phyloP scores from a whole-genome alignment of 345 rosid species.

The Brassica nigra region DNA sequence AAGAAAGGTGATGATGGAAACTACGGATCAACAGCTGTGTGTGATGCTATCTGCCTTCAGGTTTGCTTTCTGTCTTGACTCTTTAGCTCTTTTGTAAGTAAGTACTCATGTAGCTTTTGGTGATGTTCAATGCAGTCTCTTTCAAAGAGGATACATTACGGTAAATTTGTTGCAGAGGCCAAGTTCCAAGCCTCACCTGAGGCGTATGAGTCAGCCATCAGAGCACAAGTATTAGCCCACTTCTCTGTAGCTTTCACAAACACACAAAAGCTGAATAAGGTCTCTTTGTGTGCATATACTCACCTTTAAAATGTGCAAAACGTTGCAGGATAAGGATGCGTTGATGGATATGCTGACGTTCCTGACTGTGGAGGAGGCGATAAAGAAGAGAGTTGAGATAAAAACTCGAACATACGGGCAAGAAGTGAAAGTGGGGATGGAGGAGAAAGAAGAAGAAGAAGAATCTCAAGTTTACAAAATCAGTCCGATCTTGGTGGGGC shows the following conservation, averaged over 20 bases:
- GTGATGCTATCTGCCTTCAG: slow-evolving; percentile 89
- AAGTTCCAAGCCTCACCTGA: slow-evolving; percentile 74
- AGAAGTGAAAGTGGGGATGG: slow-evolving; percentile 41
- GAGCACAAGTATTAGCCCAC: slow-evolving; percentile 48
- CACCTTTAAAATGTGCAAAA: background rate
- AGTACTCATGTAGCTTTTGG: background rate
- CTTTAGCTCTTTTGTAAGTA: background rate
- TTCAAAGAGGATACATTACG: slow-evolving; percentile 93
- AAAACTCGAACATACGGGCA: slow-evolving; percentile 66
- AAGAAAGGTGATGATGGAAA: slow-evolving; percentile 92
- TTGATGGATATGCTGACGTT: slow-evolving; percentile 64
- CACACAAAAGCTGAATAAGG: background rate
- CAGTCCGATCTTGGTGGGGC: slow-evolving; percentile 61
- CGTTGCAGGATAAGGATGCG: slow-evolving; percentile 50
- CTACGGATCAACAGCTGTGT: slow-evolving; percentile 87
- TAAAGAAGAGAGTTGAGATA: slow-evolving; percentile 66
- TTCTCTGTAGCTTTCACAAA: background rate
- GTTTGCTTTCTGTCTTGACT: slow-evolving; percentile 36
- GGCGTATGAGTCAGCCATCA: slow-evolving; percentile 63
- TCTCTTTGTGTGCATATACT: background rate
- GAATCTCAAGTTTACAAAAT: slow-evolving; percentile 55
- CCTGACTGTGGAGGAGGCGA: slow-evolving; percentile 55
- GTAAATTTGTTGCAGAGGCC: slow-evolving; percentile 92
- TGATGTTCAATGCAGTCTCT: slow-evolving; percentile 55
- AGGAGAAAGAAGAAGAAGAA: slow-evolving; percentile 14